These are phyloP conservation scores for Neolentinus lepideus DNA, from an alignment of 1,284 basidiomycete species.

Conservation along the genomic window DNA sequence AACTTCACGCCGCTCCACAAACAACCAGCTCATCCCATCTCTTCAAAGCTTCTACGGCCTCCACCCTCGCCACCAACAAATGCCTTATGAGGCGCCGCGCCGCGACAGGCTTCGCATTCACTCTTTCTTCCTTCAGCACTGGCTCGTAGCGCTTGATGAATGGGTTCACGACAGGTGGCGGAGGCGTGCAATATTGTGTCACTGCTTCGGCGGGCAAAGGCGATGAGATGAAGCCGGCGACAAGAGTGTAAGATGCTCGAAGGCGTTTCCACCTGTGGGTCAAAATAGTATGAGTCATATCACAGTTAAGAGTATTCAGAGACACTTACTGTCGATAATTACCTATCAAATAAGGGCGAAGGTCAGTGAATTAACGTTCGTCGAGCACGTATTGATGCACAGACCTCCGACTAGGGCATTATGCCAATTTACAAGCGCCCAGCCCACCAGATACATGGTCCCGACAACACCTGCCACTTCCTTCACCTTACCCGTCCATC, in stretches of 20 bases:
- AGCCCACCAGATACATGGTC: slow-evolving; percentile 23
- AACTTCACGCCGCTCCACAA: too few species aligned
- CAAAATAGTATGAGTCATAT: neutral
- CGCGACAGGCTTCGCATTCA: neutral
- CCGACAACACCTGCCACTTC: slow-evolving; percentile 15
- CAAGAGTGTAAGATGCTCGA: slow-evolving; percentile 27
- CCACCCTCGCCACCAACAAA: neutral
- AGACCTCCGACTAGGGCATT: slow-evolving; percentile 31
- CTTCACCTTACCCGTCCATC: slow-evolving; percentile 7
- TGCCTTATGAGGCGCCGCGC: neutral
- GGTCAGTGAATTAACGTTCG: slow-evolving; percentile 4
- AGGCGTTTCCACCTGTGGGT: slow-evolving; percentile 24
- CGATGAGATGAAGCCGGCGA: slow-evolving; percentile 20
- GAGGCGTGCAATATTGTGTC: slow-evolving; percentile 24
- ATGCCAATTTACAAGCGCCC: slow-evolving; percentile 39
- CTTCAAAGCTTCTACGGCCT: neutral
- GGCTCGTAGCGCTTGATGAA: slow-evolving; percentile 22
- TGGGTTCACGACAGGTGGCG: slow-evolving; percentile 27
- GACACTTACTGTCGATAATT: slow-evolving; percentile 26
- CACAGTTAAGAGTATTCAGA: neutral
- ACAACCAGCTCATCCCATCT: too few species aligned
- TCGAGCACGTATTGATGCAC: slow-evolving; percentile 8
- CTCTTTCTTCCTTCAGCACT: too few species aligned
- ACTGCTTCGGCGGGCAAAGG: slow-evolving; percentile 14
- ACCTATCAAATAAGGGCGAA: slow-evolving; percentile 15